A percentile compares a stretch with the other conserved stretches of the same genome.
Conservation (phyloP, 2,329 filamentous ascomycete species). For the Neophaeococcomyces aloes region DNA sequence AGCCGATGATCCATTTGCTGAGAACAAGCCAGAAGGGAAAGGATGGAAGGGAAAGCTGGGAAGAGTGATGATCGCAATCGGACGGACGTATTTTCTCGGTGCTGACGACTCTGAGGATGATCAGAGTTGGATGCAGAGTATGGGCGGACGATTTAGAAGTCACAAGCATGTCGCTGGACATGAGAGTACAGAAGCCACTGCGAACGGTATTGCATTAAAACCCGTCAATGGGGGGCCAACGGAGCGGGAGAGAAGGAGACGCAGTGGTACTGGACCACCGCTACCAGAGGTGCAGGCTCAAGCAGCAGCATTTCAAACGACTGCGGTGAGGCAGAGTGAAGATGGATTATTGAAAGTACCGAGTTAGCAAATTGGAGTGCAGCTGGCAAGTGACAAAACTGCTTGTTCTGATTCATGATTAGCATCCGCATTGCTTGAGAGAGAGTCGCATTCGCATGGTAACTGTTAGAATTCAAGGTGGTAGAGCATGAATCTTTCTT, state of each 20-base stretch:
- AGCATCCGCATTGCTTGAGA: too few relatives aligned
- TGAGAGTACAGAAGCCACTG: conserved; percentile 32
- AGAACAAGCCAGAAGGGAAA: conserved; percentile 59
- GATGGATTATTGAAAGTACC: conserved; percentile 17
- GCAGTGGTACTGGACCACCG: conserved; percentile 50
- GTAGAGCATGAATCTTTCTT: too few relatives aligned
- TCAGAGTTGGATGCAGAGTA: conserved; percentile 38
- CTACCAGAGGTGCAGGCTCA: conserved; percentile 11
- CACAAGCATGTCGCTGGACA: conserved; percentile 5
- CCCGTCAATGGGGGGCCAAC: conserved; percentile 34
- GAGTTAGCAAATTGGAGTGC: neutral
- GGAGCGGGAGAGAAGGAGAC: conserved; percentile 50
- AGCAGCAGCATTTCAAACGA: conserved; percentile 6
- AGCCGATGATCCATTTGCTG: conserved; percentile 58
- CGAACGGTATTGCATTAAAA: conserved; percentile 35
- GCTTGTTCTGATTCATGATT: neutral
- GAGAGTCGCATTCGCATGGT: too few relatives aligned
- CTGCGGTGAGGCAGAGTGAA: conserved; percentile 7
- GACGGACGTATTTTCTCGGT: conserved; percentile 71
- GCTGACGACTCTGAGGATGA: conserved; percentile 42
- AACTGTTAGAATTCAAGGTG: too few relatives aligned
- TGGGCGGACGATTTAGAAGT: conserved; percentile 51
- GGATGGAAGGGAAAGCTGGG: conserved; percentile 72
- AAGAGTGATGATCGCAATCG: conserved; percentile 64
- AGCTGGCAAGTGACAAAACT: neutral